phyloP scores from a whole-genome alignment of 305 asterid species.

The Lippia alba region DNA sequence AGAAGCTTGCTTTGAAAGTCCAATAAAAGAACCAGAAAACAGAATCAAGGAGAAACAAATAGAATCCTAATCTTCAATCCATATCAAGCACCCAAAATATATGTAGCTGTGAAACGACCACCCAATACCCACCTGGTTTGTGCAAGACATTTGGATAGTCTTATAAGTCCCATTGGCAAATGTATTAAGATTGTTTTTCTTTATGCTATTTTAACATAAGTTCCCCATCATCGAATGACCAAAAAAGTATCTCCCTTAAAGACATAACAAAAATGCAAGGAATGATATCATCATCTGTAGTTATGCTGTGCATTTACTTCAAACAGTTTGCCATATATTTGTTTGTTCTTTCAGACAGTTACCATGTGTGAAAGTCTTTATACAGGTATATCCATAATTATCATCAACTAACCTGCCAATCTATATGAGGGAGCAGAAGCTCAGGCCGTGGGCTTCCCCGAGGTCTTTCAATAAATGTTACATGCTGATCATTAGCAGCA shows the following conservation, averaged over 20 bases:
- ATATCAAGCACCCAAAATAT: neutral
- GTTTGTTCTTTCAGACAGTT: conserved; percentile 26
- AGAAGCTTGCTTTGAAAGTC: conserved; percentile 15
- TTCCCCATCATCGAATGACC: conserved; percentile 99
- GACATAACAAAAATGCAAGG: conserved; percentile 43
- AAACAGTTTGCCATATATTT: no score
- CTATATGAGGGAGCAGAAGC: conserved; percentile 92
- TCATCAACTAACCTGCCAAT: conserved; percentile 83
- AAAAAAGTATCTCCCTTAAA: conserved; percentile 76
- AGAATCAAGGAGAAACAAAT: conserved; percentile 7
- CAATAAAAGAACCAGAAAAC: neutral
- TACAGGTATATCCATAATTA: conserved; percentile 7
- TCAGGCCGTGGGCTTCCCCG: conserved; percentile 96
- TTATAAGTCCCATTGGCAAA: conserved; percentile 69
- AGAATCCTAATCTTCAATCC: neutral
- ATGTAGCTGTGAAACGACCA: neutral
- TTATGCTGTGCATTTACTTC: no score
- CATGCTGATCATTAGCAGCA: conserved; percentile 88
- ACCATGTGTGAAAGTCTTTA: neutral
- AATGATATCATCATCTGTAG: conserved; percentile 26
- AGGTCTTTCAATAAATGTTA: conserved; percentile 91
- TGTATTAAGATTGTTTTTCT: conserved; percentile 66
- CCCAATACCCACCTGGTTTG: conserved; percentile 81
- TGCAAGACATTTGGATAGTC: conserved; percentile 69
- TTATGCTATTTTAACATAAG: conserved; percentile 82